Evolutionary conservation across 192 early-diverging fungal genomes (phyloP).

Genomic region (Backusella morwellensis): DNA sequence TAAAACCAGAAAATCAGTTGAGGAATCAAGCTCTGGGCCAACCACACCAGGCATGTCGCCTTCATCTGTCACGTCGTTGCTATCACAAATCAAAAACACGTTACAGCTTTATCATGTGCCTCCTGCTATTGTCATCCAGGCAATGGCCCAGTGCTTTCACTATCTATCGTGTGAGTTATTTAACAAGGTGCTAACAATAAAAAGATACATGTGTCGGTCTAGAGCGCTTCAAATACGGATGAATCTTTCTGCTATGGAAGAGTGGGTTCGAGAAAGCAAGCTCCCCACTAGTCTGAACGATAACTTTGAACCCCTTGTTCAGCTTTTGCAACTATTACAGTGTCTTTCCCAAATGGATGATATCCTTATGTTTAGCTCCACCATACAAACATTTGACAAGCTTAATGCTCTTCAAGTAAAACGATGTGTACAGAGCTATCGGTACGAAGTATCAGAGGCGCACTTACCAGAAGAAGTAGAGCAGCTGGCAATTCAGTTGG

Average conservation of each 20-base stretch:
- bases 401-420: slow-evolving; percentile 73
- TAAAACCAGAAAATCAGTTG: background rate
- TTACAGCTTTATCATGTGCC: slow-evolving; percentile 74
- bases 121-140: slow-evolving; percentile 64
- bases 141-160: slow-evolving; percentile 75
- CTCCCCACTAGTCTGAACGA: slow-evolving; percentile 29
- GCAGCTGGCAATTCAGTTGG: slow-evolving; percentile 68
- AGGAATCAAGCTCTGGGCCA: background rate
- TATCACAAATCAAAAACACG: slow-evolving; percentile 59
- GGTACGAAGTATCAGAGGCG: slow-evolving; percentile 85
- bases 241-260: slow-evolving; percentile 77
- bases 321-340: slow-evolving; percentile 80
- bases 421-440: slow-evolving; percentile 70
- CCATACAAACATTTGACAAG: slow-evolving; percentile 55
- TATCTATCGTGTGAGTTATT: slow-evolving; percentile 77
- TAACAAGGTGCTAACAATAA: slow-evolving; percentile 78
- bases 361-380: slow-evolving; percentile 70
- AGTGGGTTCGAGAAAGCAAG: slow-evolving; percentile 75
- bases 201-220: slow-evolving; percentile 71
- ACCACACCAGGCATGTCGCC: slow-evolving; percentile 43
- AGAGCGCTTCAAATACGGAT: slow-evolving; percentile 82
- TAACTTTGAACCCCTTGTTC: slow-evolving; percentile 66
- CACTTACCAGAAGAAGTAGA: slow-evolving; percentile 67
- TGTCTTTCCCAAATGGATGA: slow-evolving; percentile 69
- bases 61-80: slow-evolving; percentile 61